Conservation (phyloP, 1,139 yeast species). For the Geotrichum fermentans region DNA sequence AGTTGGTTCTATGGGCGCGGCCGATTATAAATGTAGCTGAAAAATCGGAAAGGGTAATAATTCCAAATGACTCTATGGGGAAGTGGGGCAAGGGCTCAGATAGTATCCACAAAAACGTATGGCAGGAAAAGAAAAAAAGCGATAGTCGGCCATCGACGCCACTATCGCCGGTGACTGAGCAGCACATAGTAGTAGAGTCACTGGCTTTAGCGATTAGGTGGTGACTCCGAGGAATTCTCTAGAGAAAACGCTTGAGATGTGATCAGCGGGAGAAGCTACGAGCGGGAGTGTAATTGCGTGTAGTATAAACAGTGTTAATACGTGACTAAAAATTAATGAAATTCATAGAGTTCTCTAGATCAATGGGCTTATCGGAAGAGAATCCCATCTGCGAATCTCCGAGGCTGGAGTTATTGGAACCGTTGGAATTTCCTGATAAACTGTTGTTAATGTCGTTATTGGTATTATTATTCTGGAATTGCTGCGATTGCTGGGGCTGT, state of each 20-base stretch:
- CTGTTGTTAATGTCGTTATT: constrained; percentile 7
- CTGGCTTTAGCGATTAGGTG: no score
- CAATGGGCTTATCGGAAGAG: constrained; percentile 13
- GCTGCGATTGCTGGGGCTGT: constrained; percentile 18
- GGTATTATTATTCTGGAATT: constrained; percentile 15
- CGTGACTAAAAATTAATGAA: constrained; percentile 14
- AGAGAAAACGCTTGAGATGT: no score
- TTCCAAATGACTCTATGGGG: constrained; percentile 11
- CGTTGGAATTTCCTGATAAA: constrained; percentile 5
- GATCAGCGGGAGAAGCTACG: no score
- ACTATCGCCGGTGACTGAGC: no score
- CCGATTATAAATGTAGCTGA: background rate
- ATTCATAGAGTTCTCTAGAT: constrained; percentile 13
- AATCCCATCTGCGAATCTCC: background rate
- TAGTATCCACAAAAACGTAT: no score
- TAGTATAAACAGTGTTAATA: no score
- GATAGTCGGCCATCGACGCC: no score
- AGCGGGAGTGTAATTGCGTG: no score
- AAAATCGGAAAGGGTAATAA: background rate
- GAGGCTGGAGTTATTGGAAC: background rate
- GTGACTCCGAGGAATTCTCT: no score
- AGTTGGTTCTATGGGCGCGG: background rate
- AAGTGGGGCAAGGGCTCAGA: constrained; percentile 12
- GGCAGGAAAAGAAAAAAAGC: no score
- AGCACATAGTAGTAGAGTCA: no score